Conservation (phyloP, 2,329 filamentous ascomycete genomes). For the Ophiostoma sp. region DNA sequence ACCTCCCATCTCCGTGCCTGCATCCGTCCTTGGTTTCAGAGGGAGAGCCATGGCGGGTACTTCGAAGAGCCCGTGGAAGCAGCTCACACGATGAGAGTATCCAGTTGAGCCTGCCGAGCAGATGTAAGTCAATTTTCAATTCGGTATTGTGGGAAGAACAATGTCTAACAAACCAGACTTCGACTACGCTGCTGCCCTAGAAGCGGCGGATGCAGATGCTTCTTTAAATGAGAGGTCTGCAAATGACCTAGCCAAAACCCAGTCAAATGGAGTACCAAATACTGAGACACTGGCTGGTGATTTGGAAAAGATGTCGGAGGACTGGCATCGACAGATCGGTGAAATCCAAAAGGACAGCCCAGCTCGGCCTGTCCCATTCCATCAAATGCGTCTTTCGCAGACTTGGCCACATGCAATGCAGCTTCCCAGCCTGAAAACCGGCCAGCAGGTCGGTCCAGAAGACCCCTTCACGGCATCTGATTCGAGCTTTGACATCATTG, state of each 20-base stretch:
- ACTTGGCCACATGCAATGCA: slow-evolving; percentile 14
- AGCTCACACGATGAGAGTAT: not conserved
- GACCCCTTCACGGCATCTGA: not conserved
- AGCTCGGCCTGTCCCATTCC: not conserved
- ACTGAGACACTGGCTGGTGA: slow-evolving; percentile 1
- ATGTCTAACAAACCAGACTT: not conserved
- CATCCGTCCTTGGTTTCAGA: not conserved
- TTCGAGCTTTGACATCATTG: not conserved
- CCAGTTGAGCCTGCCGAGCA: slow-evolving; percentile 9
- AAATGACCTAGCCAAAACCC: not conserved
- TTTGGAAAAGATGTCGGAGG: slow-evolving; percentile 17
- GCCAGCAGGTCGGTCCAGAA: not conserved
- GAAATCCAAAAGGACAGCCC: not conserved
- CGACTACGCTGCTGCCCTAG: slow-evolving; percentile 9
- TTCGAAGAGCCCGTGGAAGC: not conserved
- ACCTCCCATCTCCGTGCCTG: slow-evolving; percentile 20
- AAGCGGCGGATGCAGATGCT: not conserved
- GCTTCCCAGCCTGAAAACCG: not conserved
- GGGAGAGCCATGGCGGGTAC: not conserved
- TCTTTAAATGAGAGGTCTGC: not conserved
- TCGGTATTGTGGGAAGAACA: not conserved
- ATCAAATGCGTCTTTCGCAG: slow-evolving; percentile 8
- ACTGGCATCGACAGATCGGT: slow-evolving; percentile 18
- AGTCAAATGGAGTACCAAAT: not conserved
- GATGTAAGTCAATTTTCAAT: not conserved